Evolutionary conservation across 768 basidiomycete species (phyloP).

Genomic region (Pluteus cervinus): DNA sequence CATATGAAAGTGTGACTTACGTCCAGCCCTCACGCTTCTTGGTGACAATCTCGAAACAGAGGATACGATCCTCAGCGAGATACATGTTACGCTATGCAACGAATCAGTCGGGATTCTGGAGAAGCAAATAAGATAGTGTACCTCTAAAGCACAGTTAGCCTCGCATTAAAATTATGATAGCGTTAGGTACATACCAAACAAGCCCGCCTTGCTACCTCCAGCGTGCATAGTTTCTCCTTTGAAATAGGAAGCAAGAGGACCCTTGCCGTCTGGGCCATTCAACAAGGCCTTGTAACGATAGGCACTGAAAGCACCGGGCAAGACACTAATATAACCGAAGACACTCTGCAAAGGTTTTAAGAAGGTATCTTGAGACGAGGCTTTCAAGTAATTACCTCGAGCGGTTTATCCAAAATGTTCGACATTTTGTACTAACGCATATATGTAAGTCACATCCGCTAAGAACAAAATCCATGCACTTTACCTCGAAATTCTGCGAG

Average conservation of each 20-base stretch:
- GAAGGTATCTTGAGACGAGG: not conserved
- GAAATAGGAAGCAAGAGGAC: constrained; percentile 90
- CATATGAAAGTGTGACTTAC: constrained; percentile 34
- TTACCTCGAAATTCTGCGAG: constrained; percentile 90
- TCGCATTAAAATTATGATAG: constrained; percentile 1
- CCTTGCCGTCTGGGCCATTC: constrained; percentile 84
- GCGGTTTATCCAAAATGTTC: constrained; percentile 92
- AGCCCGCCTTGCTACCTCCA: constrained; percentile 51
- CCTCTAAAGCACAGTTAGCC: constrained; percentile 2
- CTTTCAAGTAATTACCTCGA: constrained; percentile 51
- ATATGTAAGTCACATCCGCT: constrained; percentile 4
- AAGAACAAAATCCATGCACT: not conserved
- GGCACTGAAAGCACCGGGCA: constrained; percentile 91
- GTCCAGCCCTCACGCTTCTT: constrained; percentile 82
- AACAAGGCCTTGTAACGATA: constrained; percentile 84
- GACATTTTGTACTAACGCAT: constrained; percentile 81
- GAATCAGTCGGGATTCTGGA: constrained; percentile 11
- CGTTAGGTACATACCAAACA: constrained; percentile 46
- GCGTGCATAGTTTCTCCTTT: constrained; percentile 88
- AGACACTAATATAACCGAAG: constrained; percentile 81
- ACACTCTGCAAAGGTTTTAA: constrained; percentile 45
- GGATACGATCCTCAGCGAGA: constrained; percentile 83
- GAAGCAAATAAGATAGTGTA: not conserved
- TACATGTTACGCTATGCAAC: constrained; percentile 78
- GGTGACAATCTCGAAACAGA: constrained; percentile 91